phyloP scores from a whole-genome alignment of 2,329 filamentous ascomycete genomes.

The Elsinoe perseae region DNA sequence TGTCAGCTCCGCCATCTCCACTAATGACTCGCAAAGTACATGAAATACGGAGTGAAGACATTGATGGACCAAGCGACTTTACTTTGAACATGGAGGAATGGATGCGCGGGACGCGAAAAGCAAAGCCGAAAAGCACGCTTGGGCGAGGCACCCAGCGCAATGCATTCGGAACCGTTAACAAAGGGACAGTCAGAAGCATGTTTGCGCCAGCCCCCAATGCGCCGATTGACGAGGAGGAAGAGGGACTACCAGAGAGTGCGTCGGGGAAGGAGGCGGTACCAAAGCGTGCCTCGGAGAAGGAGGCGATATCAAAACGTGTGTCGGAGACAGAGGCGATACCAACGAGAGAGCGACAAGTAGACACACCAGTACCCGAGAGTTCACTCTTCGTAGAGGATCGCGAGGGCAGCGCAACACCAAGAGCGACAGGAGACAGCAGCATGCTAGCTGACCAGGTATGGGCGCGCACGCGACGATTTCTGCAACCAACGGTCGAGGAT shows the following conservation, averaged over 20 bases:
- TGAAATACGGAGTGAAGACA: conserved; percentile 29
- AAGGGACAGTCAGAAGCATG: conserved; percentile 19
- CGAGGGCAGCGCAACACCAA: conserved; percentile 23
- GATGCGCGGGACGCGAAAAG: conserved; percentile 23
- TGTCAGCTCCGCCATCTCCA: conserved; percentile 21
- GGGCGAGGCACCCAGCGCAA: background rate
- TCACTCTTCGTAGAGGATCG: conserved; percentile 5
- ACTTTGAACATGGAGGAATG: conserved; percentile 31
- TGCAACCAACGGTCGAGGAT: conserved; percentile 31
- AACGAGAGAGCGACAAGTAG: conserved; percentile 4
- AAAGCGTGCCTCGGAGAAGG: conserved; percentile 8
- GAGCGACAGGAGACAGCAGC: conserved; percentile 22
- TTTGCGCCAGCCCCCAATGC: conserved; percentile 8
- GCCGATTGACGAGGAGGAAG: conserved; percentile 16
- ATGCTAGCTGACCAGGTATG: background rate
- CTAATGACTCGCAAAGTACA: conserved; percentile 22
- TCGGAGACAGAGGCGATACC: conserved; percentile 2
- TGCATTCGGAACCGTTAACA: conserved; percentile 18
- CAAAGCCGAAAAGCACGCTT: background rate
- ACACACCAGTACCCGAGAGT: conserved; percentile 2
- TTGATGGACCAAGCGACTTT: conserved; percentile 33
- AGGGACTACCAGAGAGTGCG: background rate
- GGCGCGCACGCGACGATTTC: conserved; percentile 18
- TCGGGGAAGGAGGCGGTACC: conserved; percentile 3
- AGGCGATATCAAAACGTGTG: background rate